Percentiles rank a stretch among this genome's conserved stretches.
Conservation (phyloP, 371 early-diverging fungal genomes). For the Blastocladiella emersonii region DNA sequence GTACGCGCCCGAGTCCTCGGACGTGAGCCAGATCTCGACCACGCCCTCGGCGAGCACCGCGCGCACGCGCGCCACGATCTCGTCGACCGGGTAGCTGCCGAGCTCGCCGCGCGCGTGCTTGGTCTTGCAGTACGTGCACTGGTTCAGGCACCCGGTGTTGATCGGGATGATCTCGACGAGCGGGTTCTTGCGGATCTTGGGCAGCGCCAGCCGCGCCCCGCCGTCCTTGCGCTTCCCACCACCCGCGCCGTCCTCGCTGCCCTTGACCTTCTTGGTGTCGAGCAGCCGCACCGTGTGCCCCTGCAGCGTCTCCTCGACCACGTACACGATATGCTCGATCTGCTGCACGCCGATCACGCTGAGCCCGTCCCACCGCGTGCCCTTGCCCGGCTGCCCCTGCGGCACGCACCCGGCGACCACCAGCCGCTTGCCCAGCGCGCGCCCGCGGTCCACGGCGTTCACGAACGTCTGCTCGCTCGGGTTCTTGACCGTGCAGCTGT, state of each 20-base stretch:
- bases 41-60: slow-evolving; percentile 31
- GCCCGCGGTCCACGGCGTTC: slow-evolving; percentile 25
- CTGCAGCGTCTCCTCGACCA: slow-evolving; percentile 35
- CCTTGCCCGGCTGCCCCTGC: slow-evolving; percentile 16
- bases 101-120: slow-evolving; percentile 38
- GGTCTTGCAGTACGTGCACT: slow-evolving; percentile 45
- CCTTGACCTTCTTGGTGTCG: slow-evolving; percentile 13
- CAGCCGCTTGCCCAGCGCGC: slow-evolving; percentile 20
- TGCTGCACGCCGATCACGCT: slow-evolving; percentile 32
- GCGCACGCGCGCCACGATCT: slow-evolving; percentile 25
- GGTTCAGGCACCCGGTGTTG: slow-evolving; percentile 34
- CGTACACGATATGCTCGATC: slow-evolving; percentile 33
- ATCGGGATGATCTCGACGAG: slow-evolving; percentile 36
- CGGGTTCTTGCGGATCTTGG: slow-evolving; percentile 32
- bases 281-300: slow-evolving; percentile 25
- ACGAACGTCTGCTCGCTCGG: slow-evolving; percentile 32
- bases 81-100: slow-evolving; percentile 23
- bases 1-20: slow-evolving; percentile 38
- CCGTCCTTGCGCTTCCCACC: slow-evolving; percentile 30
- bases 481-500: slow-evolving; percentile 40
- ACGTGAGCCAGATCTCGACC: slow-evolving; percentile 38
- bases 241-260: slow-evolving; percentile 3
- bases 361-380: slow-evolving; percentile 18
- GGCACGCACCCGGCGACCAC: slow-evolving; percentile 26
- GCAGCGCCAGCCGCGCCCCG: slow-evolving; percentile 28